Conservation (phyloP, 2,329 filamentous ascomycete genomes). For the Geoglossum cookeanum region DNA sequence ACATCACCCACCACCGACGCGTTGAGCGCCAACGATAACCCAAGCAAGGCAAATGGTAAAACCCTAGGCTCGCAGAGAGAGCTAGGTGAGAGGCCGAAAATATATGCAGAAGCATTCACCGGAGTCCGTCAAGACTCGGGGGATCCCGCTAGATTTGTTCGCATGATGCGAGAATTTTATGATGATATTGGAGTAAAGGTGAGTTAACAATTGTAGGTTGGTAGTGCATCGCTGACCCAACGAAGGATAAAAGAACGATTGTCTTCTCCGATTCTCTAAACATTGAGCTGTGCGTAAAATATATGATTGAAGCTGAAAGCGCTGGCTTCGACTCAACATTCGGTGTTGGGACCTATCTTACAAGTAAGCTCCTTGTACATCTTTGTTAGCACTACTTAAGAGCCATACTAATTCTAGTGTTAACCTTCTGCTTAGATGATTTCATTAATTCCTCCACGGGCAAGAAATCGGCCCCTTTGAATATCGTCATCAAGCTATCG, state of each 20-base stretch:
- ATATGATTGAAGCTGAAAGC: conserved; percentile 65
- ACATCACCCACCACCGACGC: conserved; percentile 22
- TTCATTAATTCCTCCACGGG: conserved; percentile 54
- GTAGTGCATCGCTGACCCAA: background rate
- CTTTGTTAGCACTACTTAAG: background rate
- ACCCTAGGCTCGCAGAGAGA: conserved; percentile 8
- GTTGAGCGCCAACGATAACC: conserved; percentile 23
- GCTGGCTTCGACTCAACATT: conserved; percentile 73
- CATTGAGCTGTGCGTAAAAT: conserved; percentile 76
- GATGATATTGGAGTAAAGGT: conserved; percentile 46
- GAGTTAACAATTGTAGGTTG: background rate
- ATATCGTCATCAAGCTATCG: conserved; percentile 95
- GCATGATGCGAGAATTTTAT: conserved; percentile 66
- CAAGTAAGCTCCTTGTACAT: conserved; percentile 33
- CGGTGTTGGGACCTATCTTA: conserved; percentile 88
- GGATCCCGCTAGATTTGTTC: conserved; percentile 62
- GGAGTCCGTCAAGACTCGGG: conserved; percentile 85
- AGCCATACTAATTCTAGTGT: conserved; percentile 6
- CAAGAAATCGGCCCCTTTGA: conserved; percentile 74
- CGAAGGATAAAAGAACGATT: conserved; percentile 54
- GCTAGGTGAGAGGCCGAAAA: conserved; percentile 27
- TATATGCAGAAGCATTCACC: conserved; percentile 65
- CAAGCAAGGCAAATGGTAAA: conserved; percentile 9
- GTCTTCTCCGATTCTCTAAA: conserved; percentile 94
- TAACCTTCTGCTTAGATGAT: conserved; percentile 40